Evolutionary conservation across 192 early-diverging fungal species (phyloP).

Genomic region (Coemansia sp.): DNA sequence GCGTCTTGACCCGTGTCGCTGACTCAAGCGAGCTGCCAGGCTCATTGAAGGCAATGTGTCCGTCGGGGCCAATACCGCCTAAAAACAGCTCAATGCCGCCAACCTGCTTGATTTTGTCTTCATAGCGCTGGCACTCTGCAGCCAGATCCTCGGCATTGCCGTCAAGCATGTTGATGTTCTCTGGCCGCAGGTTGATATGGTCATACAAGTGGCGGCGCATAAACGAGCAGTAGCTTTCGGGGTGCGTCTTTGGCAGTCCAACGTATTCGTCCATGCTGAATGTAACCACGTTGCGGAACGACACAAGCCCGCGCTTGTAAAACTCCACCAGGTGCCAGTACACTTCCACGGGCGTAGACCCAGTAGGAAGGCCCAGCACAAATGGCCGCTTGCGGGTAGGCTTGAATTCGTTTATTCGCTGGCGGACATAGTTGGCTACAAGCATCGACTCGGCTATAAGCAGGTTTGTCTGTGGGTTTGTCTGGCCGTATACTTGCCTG

Average conservation of each 20-base stretch:
- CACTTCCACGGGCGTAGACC: constrained; percentile 75
- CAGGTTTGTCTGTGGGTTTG: background rate
- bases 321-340: constrained; percentile 78
- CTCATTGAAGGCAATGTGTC: constrained; percentile 90
- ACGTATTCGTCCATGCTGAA: constrained; percentile 92
- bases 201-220: constrained; percentile 87
- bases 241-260: constrained; percentile 68
- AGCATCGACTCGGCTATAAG: background rate
- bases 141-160: constrained; percentile 81
- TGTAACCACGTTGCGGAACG: constrained; percentile 74
- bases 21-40: constrained; percentile 80
- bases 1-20: constrained; percentile 80
- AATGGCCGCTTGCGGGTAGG: constrained; percentile 73
- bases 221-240: constrained; percentile 83
- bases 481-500: constrained; percentile 19
- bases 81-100: constrained; percentile 86
- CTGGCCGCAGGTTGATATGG: constrained; percentile 71
- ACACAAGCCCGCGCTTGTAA: constrained; percentile 65
- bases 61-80: constrained; percentile 85
- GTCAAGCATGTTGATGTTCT: constrained; percentile 80
- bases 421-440: constrained; percentile 73
- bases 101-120: constrained; percentile 70
- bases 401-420: constrained; percentile 73
- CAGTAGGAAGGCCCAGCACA: constrained; percentile 81
- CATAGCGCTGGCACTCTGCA: constrained; percentile 75